Conservation (phyloP, 345 rosid species). For the Turritis glabra region DNA sequence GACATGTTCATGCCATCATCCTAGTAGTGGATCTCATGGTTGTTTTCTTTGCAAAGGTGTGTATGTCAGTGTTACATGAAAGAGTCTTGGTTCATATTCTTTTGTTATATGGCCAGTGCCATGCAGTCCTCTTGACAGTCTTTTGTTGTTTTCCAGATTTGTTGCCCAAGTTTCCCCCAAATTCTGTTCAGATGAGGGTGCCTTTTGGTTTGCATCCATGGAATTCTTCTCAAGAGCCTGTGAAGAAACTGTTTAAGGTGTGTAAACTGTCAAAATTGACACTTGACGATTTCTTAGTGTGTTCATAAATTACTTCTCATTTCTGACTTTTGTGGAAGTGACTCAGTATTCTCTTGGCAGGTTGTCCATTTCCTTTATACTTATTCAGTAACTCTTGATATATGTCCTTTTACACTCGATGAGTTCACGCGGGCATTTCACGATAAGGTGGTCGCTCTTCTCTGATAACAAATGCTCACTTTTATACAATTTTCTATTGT, state of each 20-base stretch:
- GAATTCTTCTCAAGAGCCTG: conserved; percentile 75
- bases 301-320: conserved; percentile 17
- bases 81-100: conserved; percentile 14
- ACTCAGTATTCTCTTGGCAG: conserved; percentile 51
- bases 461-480: conserved; percentile 2
- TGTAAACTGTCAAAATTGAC: conserved; percentile 12
- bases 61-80: conserved; percentile 20
- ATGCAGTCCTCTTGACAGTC: conserved; percentile 13
- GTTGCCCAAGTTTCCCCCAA: conserved; percentile 86
- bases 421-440: conserved; percentile 91
- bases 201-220: conserved; percentile 80
- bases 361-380: conserved; percentile 91
- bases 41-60: conserved; percentile 89
- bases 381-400: conserved; percentile 58
- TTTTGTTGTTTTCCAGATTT: conserved; percentile 62
- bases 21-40: conserved; percentile 48
- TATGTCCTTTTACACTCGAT: conserved; percentile 81
- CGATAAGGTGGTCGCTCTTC: conserved; percentile 66
- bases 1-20: conserved; percentile 65
- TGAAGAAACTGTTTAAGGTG: conserved; percentile 96
- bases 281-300: not conserved
- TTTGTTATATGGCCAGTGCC: conserved; percentile 2
- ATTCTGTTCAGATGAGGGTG: conserved; percentile 75
- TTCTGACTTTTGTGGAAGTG: conserved; percentile 11
- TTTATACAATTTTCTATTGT: not conserved